Evolutionary conservation across 202 grass and related monocot species (phyloP).

Genomic region (Zizania palustris): DNA sequence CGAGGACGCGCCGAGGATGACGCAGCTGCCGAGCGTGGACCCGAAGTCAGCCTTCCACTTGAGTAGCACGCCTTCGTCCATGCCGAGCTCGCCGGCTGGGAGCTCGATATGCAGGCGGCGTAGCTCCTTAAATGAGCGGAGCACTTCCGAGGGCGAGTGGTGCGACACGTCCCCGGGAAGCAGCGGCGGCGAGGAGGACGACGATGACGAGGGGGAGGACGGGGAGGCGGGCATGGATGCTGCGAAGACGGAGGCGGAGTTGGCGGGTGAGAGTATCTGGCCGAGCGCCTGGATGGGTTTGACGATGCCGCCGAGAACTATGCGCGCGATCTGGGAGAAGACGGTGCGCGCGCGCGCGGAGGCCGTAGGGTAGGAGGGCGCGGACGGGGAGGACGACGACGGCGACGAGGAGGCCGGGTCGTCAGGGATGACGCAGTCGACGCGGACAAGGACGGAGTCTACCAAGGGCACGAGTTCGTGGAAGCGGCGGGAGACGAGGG

Average conservation of each 20-base stretch:
- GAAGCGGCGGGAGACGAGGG: constrained; percentile 40
- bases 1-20: too few species aligned
- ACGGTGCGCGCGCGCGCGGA: too few species aligned
- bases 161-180: constrained; percentile 48
- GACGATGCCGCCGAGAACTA: too few species aligned
- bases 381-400: too few species aligned
- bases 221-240: not conserved
- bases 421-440: constrained; percentile 42
- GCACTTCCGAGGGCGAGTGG: constrained; percentile 68
- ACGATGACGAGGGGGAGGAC: not conserved
- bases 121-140: constrained; percentile 64
- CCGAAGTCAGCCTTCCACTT: too few species aligned
- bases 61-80: too few species aligned
- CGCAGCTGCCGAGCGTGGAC: too few species aligned
- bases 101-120: constrained; percentile 62
- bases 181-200: not conserved
- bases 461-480: constrained; percentile 51
- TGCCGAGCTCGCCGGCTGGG: constrained; percentile 42
- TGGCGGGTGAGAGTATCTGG: not conserved
- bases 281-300: too few species aligned
- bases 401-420: too few species aligned
- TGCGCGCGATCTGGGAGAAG: too few species aligned
- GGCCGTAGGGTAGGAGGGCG: too few species aligned
- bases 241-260: constrained; percentile 1
- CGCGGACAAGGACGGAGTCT: constrained; percentile 55